Percentiles rank a stretch among this genome's conserved stretches.
Evolutionary conservation across 164 flowering plant genomes (phyloP).

Genomic region (Vitis riparia): DNA sequence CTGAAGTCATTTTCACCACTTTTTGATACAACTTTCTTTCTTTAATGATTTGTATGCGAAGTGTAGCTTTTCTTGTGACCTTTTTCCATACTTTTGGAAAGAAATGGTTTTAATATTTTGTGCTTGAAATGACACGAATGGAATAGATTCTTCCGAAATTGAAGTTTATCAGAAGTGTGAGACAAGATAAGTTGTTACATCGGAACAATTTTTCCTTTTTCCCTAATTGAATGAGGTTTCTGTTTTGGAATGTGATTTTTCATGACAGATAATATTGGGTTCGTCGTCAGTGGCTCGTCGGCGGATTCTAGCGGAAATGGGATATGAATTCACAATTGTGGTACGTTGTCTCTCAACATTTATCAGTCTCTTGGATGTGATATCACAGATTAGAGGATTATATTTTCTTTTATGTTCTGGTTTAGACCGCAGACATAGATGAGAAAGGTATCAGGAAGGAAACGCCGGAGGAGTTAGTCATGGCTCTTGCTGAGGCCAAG

Average conservation of each 20-base stretch:
- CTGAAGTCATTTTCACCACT: too few species aligned
- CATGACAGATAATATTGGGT: slow-evolving; percentile 36
- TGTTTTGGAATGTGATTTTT: neutral
- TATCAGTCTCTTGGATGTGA: neutral
- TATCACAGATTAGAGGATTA: neutral
- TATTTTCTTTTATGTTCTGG: neutral
- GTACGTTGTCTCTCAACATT: slow-evolving; percentile 2
- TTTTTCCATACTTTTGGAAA: too few species aligned
- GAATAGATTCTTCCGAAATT: too few species aligned
- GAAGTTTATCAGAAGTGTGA: too few species aligned
- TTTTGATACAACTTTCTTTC: too few species aligned
- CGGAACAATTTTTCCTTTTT: neutral
- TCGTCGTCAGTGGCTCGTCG: slow-evolving; percentile 45
- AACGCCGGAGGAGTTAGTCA: slow-evolving; percentile 49
- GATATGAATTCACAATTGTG: slow-evolving; percentile 42
- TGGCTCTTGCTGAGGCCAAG: slow-evolving; percentile 50
- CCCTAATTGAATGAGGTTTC: neutral
- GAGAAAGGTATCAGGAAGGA: slow-evolving; percentile 48
- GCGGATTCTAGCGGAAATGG: slow-evolving; percentile 43
- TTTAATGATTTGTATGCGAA: too few species aligned
- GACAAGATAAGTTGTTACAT: too few species aligned
- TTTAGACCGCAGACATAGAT: slow-evolving; percentile 52
- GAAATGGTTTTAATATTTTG: too few species aligned
- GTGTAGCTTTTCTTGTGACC: too few species aligned
- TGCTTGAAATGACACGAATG: too few species aligned